These are phyloP conservation scores for Kingdonia uniflora DNA, from an alignment of 164 flowering plant species.

Conservation along the genomic window DNA sequence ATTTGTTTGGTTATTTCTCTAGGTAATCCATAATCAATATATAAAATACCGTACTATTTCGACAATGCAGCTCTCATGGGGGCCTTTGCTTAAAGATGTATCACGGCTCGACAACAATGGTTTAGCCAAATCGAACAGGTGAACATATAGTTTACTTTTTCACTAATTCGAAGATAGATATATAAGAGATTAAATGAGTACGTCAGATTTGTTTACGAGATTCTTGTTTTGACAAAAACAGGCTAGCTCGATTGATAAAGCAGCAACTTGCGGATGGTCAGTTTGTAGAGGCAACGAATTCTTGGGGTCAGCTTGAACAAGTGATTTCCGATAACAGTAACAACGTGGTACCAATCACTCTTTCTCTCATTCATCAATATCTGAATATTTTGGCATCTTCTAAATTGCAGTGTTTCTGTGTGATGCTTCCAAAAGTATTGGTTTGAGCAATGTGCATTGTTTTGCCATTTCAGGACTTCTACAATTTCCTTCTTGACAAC, in stretches of 20 bases:
- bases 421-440: too few relatives aligned
- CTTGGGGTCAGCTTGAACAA: slow-evolving; percentile 53
- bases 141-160: background rate
- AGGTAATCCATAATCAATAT: too few relatives aligned
- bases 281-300: slow-evolving; percentile 40
- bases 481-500: slow-evolving; percentile 64
- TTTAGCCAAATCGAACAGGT: slow-evolving; percentile 50
- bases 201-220: too few relatives aligned
- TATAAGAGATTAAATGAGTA: too few relatives aligned
- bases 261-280: slow-evolving; percentile 36
- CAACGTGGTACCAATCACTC: slow-evolving; percentile 40
- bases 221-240: slow-evolving; percentile 15
- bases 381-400: too few relatives aligned
- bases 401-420: too few relatives aligned
- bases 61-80: slow-evolving; percentile 72
- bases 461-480: slow-evolving; percentile 52
- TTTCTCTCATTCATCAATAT: too few relatives aligned
- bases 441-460: background rate
- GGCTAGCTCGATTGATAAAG: slow-evolving; percentile 53
- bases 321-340: slow-evolving; percentile 34
- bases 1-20: background rate
- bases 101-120: slow-evolving; percentile 68
- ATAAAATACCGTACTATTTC: background rate
- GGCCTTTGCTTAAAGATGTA: slow-evolving; percentile 75
- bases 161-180: too few relatives aligned